Evolutionary conservation across 2,329 filamentous ascomycete genomes (phyloP).

Genomic region (Trichocomaceae sp.): DNA sequence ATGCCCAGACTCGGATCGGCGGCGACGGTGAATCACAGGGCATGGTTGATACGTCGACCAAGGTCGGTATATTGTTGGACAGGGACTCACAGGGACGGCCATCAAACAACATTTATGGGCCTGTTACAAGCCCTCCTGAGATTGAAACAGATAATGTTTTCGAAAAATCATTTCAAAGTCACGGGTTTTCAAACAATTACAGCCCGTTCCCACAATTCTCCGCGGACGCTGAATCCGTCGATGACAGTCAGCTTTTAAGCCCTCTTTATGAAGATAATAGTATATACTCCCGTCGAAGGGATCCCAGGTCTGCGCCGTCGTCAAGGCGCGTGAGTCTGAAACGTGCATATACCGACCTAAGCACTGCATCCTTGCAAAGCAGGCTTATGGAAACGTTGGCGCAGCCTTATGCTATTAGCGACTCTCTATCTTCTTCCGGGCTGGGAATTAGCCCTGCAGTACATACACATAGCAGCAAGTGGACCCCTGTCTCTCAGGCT

Average conservation of each 20-base stretch:
- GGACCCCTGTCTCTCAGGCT: conserved; percentile 84
- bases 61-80: conserved; percentile 71
- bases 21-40: conserved; percentile 83
- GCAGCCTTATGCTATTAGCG: conserved; percentile 64
- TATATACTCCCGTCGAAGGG: conserved; percentile 23
- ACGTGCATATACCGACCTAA: conserved; percentile 80
- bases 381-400: conserved; percentile 80
- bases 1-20: conserved; percentile 71
- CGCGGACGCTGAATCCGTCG: conserved; percentile 12
- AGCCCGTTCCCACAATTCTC: conserved; percentile 17
- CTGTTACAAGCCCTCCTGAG: conserved; percentile 73
- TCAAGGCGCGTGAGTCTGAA: conserved; percentile 65
- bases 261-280: conserved; percentile 27
- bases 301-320: conserved; percentile 40
- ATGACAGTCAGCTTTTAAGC: conserved; percentile 23
- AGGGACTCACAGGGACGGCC: conserved; percentile 46
- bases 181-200: conserved; percentile 18
- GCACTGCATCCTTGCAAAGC: conserved; percentile 66
- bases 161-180: conserved; percentile 64
- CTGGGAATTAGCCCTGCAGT: conserved; percentile 48
- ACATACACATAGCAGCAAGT: conserved; percentile 86
- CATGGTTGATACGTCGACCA: conserved; percentile 81
- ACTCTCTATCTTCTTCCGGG: conserved; percentile 36
- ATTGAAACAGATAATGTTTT: conserved; percentile 73
- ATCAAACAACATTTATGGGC: conserved; percentile 48